Base-by-base conservation (phyloP, 306 rosid genomes). In the Vigna angularis region DNA sequence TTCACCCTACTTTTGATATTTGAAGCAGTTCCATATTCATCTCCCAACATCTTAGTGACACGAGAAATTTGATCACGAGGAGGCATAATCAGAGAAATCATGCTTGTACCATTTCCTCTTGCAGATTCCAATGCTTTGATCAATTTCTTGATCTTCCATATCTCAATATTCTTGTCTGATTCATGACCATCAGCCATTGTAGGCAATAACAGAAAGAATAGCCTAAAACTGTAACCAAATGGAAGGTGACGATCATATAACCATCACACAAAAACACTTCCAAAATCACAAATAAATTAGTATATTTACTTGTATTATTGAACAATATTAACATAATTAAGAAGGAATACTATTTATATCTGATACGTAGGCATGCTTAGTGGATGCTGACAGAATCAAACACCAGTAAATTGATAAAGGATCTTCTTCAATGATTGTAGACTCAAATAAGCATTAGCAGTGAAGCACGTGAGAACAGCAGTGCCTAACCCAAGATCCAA, bases 81-180 rank as follows among this genome's bases (percentile, higher is more conserved):
- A 81, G 98, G 98, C 96, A 93, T 93, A 9, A 93, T 91, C 50
- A 93, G 91, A 65, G 98, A 93, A 75, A 93, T 93, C 98, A 93
- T 93, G 87, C 98, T 91, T 67, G 98, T 93, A 58, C 98, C 98
- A 79, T 93, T 93, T 16, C 98, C 98, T 73, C 96, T 84, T 0
- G 98, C 98, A 75, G 98, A 71, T 87, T 93, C 98, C 76, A 93
- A 81, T 36, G 90, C 98, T 83, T 91, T 91, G 78, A 91, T 93
- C 91, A 93, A 73, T 83, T 93, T 93, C 87, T 91, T 93, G 52
- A 93, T 93, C 89, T 93, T 93, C 98, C 98, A 93, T 68, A 93
- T 93, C 87, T 93, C 96, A 48, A 93, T 93, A 77, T 93, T 93
- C 91, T 88, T 93, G 82, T 93, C 98, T 52, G 98, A 85, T 74